Conservation (phyloP, 140 eudicot species). For the Artemisia princeps region DNA sequence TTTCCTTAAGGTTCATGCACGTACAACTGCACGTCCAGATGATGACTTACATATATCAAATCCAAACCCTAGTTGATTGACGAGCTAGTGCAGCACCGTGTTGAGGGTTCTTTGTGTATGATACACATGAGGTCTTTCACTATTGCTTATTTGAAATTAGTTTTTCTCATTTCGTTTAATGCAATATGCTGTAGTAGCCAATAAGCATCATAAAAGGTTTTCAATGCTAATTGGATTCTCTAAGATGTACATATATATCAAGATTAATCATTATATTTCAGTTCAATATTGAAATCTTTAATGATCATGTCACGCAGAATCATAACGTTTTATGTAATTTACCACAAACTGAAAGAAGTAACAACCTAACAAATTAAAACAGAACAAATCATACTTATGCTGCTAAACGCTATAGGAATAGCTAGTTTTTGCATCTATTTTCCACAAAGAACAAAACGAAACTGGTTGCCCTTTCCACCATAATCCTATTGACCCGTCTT, state of each 20-base stretch:
- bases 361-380: conserved; percentile 19
- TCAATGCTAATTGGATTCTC: no score
- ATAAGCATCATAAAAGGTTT: neutral
- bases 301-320: no score
- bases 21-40: no score
- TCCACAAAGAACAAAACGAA: conserved; percentile 77
- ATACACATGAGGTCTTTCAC: neutral
- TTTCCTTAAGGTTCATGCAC: no score
- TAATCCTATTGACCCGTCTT: conserved; percentile 46
- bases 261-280: no score
- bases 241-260: no score
- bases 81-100: neutral
- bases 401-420: conserved; percentile 1
- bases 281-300: neutral
- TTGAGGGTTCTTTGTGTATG: neutral
- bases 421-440: conserved; percentile 29
- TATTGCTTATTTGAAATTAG: conserved; percentile 1
- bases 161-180: neutral
- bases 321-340: no score
- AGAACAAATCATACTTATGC: conserved; percentile 2
- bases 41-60: no score
- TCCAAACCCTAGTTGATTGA: no score
- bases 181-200: neutral
- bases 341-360: neutral
- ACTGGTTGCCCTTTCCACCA: conserved; percentile 75